Base-by-base conservation (phyloP, 2,329 filamentous ascomycete species). In the Colletotrichum scovillei region DNA sequence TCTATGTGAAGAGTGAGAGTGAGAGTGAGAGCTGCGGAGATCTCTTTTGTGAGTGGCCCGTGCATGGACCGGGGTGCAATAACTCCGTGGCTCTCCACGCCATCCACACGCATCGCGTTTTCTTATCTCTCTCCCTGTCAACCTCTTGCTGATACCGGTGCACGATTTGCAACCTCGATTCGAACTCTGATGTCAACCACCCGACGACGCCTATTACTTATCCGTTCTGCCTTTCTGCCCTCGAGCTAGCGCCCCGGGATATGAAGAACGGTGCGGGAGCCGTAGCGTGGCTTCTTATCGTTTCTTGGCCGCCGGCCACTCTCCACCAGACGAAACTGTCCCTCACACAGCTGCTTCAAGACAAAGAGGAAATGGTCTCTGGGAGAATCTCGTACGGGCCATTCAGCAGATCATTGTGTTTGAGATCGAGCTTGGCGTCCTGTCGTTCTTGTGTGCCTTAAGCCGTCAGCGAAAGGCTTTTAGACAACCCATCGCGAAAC, bases 61-160 rank as follows among this genome's bases (percentile, higher is more conserved):
- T 73, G 71, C 71, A n/a, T 19, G 1, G 1, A 38, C 35, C 22
- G 19, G 57, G 68, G 57, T 24, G 38, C 11, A 6, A 19, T 9
- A 4, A 19, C 16, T 49, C 65, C 42, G 28, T 58, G 42, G 19
- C 30, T 73, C 67, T 73, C 70, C 67, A 70, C 42, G 60, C 67
- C 71, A 71, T 66, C 71, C 71, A 73, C 71, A 73, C 67, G 67
- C 56, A 62, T 70, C 55, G 59, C 67, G 67, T 66, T 28, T 70
- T 22, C 71, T 73, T 73, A 73, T 73, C 71, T 73, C 57, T 62
- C 67, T 59, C 71, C 70, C 70, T 60, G 60, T 66, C 66, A 38
- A 62, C 60, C 6, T 46, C 67, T 28, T 4, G 22, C 62, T 57
- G 66, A 73, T 70, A 73, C 46, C 42, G 9, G 14, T n/a, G 59